Evolutionary conservation across 805 yeast species (phyloP), one percentile per base, ranked within the genome.

Genomic region (Tetrapisispora fleetii): DNA sequence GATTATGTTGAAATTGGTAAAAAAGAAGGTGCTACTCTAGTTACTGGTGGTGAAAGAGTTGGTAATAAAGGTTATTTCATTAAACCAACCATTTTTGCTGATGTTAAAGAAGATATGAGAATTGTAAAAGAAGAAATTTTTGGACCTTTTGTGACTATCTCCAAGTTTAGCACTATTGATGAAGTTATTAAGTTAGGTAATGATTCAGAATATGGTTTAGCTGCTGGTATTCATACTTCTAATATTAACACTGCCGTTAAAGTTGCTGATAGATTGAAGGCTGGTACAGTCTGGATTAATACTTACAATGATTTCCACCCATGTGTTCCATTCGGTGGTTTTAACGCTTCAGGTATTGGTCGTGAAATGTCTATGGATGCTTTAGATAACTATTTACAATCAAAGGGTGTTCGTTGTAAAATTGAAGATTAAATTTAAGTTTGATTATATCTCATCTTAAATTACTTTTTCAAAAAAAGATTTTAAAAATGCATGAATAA

Each of bases 331-430:
- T 89, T 89, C 64, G 96, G 96, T 58, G 97, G 97, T 45, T 85
- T 73, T 73, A 85, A 86, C 67, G 77, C 79, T 73, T 81, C 91
- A 52, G 97, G 97, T 67, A 71, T 83, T 50, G 96, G 96, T 61
- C 78, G 95, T 64, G 97, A 89, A 75, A 79, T 89, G 75, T 95
- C 96, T 60, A 79, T 79, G 50, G 90, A 86, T 58, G 95, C 95
- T 46, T 69, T 89, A 57, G 84, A 82, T 53, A 82, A 81, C 65
- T 89, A 87, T 75, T 78, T 86, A 54, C 91, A 85, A 67, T 76
- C 74, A 54, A 89, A 89, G 74, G 83, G 96, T 53, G 95, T 89
- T 75, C 47, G 50, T 43, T 42, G 41, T 35, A 48, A 40, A 40
- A 33, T 48, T 35, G 37, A 38, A 14, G 39, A 39, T 6, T 46